Base-by-base conservation (phyloP, 2,329 filamentous ascomycete genomes). In the Penicillium hordei region DNA sequence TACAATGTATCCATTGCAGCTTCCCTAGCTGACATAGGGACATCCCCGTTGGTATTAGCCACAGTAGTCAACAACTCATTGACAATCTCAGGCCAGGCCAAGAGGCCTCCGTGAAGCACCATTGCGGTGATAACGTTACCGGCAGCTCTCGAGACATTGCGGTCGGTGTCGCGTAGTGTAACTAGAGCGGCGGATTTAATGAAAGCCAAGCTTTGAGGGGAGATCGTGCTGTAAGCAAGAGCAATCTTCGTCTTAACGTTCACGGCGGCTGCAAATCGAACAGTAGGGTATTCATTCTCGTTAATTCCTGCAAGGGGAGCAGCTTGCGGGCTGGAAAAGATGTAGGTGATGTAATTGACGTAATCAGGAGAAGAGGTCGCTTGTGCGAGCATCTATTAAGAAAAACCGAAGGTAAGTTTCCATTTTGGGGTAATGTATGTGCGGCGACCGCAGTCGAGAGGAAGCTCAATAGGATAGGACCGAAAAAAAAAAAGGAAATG, bases 171-270 rank as follows among this genome's bases (percentile, higher is more conserved):
- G 73, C 92, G 90, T 54, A 99, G 82, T 15, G 89, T 89, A 59
- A 89, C 76, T 55, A 95, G 84, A 13, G 96, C 85, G 34, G 90
- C 86, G 51, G 90, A 85, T 74, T 90, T 91, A 73, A 97, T 86
- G 70, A 96, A 88, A 31, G 82, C 78, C 65, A 95, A 80, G 71
- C 88, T 93, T 40, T 81, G 74, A 50, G 89, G 86, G 52, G 91
- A 83, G 61, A 97, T 91, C 56, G 85, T 81, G 72, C 89, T 89
- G 80, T 90, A 93, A 42, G 86, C 82, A 48, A 84, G 78, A 71
- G 86, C 89, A 73, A 97, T 84, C 72, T 95, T 92, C 77, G 97
- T 97, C 80, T 97, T 99, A 65, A 99, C 83, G 86, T 97, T 94
- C 70, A 97, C 87, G 55, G 90, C 93, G 27, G 93, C 93, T 12